Base-by-base conservation (phyloP, 345 rosid species). In the Tarenaya hassleriana region DNA sequence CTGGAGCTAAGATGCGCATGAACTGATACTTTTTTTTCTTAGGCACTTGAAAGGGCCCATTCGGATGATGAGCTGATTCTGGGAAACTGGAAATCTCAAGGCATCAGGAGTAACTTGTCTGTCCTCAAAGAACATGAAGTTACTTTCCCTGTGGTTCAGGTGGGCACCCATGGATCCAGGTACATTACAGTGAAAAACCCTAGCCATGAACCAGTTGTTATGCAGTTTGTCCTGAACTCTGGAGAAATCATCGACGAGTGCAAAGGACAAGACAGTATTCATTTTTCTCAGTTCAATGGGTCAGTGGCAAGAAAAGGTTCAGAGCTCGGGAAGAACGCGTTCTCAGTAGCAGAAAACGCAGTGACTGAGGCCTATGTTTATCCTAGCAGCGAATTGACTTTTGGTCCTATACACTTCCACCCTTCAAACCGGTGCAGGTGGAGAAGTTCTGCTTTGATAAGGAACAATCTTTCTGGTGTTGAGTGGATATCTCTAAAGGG, bases 141-240 rank as follows among this genome's bases (percentile, higher is more conserved):
- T 10, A 37, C 67, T 42, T 84, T 78, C 62, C 70, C 77, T 34
- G 44, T 65, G 60, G 76, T 78, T 61, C 69, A 69, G 64, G 70
- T 75, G 35, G 88, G 81, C 47, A 63, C 66, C 60, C 67, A 70
- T 66, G 34, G 18, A 44, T 61, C 79, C 10, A 71, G 67, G 62
- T 76, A 80, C 83, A 78, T 84, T 74, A 75, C 75, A 10, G 83
- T 81, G 11, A 70, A 56, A 58, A 84, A 84, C 67, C 94, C 94
- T 32, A 81, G 83, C 60, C 69, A 60, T 41, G 72, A 70, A 16
- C 83, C 88, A 10, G 82, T 81, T 54, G 62, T 77, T 47, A 77
- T 84, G 86, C 88, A 84, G 75, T 80, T 84, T 51, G 67, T 84
- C 58, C 80, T 84, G 47, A 75, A 77, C 66, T 69, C 88, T 0